Evolutionary conservation across 805 yeast genomes (phyloP).

Genomic region (Zygosaccharomyces pseudorouxii): DNA sequence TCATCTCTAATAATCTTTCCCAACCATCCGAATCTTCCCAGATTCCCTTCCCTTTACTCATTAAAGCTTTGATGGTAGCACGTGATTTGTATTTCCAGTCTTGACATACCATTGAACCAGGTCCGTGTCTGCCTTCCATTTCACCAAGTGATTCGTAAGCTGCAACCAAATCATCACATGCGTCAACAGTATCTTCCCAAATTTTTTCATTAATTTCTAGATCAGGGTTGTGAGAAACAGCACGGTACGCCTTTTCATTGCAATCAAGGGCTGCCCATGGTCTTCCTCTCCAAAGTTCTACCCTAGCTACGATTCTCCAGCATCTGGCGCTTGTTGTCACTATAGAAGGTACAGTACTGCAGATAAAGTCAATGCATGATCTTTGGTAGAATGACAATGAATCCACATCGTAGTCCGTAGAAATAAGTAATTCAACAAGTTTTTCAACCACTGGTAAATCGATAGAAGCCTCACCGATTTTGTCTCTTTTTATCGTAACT

Average conservation of each 20-base stretch:
- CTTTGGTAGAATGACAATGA: conserved; percentile 59
- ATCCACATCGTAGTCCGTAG: conserved; percentile 45
- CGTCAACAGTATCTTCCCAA: conserved; percentile 78
- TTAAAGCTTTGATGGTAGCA: conserved; percentile 62
- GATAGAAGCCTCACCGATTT: conserved; percentile 57
- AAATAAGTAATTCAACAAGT: conserved; percentile 58
- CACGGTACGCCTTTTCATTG: conserved; percentile 81
- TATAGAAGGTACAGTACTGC: conserved; percentile 61
- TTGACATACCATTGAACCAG: conserved; percentile 79
- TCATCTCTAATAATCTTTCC: conserved; percentile 50
- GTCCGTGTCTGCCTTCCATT: conserved; percentile 69
- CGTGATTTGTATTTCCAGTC: conserved; percentile 89
- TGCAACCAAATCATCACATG: conserved; percentile 72
- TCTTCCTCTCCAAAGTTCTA: conserved; percentile 76
- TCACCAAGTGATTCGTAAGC: conserved; percentile 90
- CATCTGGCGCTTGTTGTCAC: conserved; percentile 56
- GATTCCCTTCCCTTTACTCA: conserved; percentile 69
- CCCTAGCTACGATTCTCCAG: conserved; percentile 82
- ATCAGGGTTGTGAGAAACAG: conserved; percentile 59
- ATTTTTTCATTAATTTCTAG: conserved; percentile 53
- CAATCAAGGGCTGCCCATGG: conserved; percentile 88
- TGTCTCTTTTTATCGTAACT: conserved; percentile 51
- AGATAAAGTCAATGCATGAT: conserved; percentile 66
- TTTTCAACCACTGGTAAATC: conserved; percentile 75
- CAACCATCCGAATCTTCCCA: conserved; percentile 85